These are phyloP conservation scores for Rubus idaeus DNA, from an alignment of 306 rosid species.

Conservation along the genomic window DNA sequence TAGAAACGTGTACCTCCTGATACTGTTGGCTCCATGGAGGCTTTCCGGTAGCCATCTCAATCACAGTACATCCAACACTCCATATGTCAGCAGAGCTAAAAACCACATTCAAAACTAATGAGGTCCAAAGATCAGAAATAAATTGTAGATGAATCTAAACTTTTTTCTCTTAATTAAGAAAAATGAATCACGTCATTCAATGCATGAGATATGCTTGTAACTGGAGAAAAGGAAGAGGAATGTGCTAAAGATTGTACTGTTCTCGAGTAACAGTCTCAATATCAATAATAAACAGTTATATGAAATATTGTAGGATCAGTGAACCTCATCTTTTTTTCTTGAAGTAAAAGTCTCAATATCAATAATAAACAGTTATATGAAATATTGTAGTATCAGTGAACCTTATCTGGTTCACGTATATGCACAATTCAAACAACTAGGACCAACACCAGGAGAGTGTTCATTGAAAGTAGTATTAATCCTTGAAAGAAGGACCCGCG, in stretches of 20 bases:
- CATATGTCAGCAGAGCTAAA: conserved; percentile 93
- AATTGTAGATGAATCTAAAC: background rate
- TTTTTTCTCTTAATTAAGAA: background rate
- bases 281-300: background rate
- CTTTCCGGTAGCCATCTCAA: conserved; percentile 98
- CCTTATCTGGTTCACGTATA: background rate
- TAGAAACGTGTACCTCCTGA: conserved; percentile 66
- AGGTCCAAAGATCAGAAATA: conserved; percentile 24
- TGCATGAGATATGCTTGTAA: conserved; percentile 6
- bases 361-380: background rate
- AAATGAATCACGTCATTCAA: background rate
- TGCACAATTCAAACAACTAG: background rate
- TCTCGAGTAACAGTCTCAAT: background rate
- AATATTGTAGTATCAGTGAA: background rate
- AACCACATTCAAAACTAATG: conserved; percentile 26
- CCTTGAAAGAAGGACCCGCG: background rate
- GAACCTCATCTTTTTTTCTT: background rate
- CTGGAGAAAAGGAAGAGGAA: background rate
- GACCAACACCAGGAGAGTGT: background rate
- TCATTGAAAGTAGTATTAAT: background rate
- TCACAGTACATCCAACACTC: conserved; percentile 97
- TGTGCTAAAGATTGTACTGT: background rate
- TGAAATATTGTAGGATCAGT: background rate
- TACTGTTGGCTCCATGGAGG: conserved; percentile 99
- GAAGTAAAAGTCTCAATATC: background rate